A percentile compares a stretch with the other conserved stretches of the same genome.
Evolutionary conservation across 345 rosid species (phyloP).

Genomic region (Nasturtium officinale): DNA sequence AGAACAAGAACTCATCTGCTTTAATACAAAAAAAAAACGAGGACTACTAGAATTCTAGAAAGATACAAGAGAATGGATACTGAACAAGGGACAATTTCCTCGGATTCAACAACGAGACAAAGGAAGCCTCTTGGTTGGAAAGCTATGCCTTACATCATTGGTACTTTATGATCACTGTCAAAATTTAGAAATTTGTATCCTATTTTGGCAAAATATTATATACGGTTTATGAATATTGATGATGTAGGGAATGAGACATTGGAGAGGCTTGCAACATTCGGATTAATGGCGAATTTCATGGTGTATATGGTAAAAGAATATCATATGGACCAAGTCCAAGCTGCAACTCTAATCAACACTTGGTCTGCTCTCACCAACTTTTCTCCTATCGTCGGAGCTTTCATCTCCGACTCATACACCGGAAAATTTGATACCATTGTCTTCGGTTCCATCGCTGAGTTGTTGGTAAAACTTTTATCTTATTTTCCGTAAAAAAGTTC

Average conservation of each 20-base stretch:
- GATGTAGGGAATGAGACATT: slow-evolving; percentile 69
- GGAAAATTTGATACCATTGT: slow-evolving; percentile 61
- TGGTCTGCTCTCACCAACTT: slow-evolving; percentile 72
- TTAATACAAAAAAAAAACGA: slow-evolving; percentile 6
- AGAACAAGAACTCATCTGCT: background rate
- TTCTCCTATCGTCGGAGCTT: slow-evolving; percentile 70
- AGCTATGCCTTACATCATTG: slow-evolving; percentile 78
- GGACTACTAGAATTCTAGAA: background rate
- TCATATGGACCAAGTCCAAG: slow-evolving; percentile 61
- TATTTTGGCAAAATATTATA: background rate
- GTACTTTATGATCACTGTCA: slow-evolving; percentile 36
- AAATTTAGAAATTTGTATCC: background rate
- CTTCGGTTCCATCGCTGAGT: slow-evolving; percentile 52
- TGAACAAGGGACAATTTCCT: background rate
- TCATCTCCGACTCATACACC: slow-evolving; percentile 53
- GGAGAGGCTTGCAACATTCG: slow-evolving; percentile 72
- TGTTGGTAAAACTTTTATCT: slow-evolving; percentile 50
- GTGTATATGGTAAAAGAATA: slow-evolving; percentile 62
- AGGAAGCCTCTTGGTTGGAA: slow-evolving; percentile 76
- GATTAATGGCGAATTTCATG: slow-evolving; percentile 60
- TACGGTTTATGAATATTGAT: background rate
- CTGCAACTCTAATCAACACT: slow-evolving; percentile 57
- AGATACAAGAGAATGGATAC: slow-evolving; percentile 19
- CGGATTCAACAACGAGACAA: slow-evolving; percentile 14
- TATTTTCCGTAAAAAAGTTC: background rate